These are phyloP conservation scores for Penicillium sp. DNA, from an alignment of 2,329 filamentous ascomycete species.

Conservation along the genomic window DNA sequence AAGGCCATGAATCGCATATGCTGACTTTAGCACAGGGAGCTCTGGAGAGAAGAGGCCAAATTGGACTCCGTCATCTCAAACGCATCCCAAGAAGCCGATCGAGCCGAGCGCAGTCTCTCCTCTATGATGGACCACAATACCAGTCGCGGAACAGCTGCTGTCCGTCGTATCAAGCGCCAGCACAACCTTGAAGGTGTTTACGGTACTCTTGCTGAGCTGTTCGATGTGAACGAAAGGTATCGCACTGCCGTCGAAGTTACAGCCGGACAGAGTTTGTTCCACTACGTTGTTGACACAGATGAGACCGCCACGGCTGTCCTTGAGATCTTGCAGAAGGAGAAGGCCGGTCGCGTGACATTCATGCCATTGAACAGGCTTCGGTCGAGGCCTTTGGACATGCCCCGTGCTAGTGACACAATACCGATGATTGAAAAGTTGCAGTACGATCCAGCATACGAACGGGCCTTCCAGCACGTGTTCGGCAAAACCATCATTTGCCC, in stretches of 20 bases:
- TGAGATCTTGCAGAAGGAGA: conserved; percentile 75
- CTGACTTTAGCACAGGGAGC: conserved; percentile 47
- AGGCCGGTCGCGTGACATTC: conserved; percentile 86
- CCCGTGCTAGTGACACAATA: conserved; percentile 82
- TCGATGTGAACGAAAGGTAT: conserved; percentile 82
- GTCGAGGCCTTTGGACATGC: conserved; percentile 71
- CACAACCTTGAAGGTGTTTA: conserved; percentile 82
- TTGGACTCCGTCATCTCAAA: conserved; percentile 76
- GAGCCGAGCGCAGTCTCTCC: conserved; percentile 74
- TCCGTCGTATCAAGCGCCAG: conserved; percentile 79
- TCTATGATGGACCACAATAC: conserved; percentile 90
- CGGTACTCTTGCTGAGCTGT: conserved; percentile 89
- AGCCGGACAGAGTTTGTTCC: conserved; percentile 88
- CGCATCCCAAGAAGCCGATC: conserved; percentile 73
- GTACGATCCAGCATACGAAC: conserved; percentile 75
- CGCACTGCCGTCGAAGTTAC: conserved; percentile 89
- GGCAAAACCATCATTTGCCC: conserved; percentile 94
- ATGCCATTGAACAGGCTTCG: conserved; percentile 86
- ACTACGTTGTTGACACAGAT: conserved; percentile 93
- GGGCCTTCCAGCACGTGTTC: conserved; percentile 92
- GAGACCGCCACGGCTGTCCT: conserved; percentile 81
- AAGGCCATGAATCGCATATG: background rate
- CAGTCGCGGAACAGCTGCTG: conserved; percentile 80
- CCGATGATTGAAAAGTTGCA: conserved; percentile 82
- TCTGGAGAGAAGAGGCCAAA: conserved; percentile 88